Evolutionary conservation across 352 stramenopile genomes (phyloP).

Genomic region (Lagenidium sp.): DNA sequence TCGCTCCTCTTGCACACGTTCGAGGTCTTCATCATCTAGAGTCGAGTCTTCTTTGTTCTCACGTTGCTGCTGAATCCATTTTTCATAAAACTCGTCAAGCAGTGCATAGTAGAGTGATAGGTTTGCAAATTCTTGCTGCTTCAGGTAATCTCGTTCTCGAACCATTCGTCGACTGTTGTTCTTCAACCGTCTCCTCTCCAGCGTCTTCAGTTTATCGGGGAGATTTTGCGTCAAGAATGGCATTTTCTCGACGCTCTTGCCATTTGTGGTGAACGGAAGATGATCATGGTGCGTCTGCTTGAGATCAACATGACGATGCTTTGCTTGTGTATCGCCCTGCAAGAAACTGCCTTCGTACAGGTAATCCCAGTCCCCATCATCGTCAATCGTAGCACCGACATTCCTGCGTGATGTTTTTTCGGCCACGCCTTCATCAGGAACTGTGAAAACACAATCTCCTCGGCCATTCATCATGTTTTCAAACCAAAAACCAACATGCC

Average conservation of each 20-base stretch:
- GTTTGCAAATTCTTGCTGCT: slow-evolving; percentile 33
- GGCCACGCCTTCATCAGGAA: not conserved
- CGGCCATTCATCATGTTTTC: slow-evolving; percentile 52
- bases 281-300: slow-evolving; percentile 15
- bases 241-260: slow-evolving; percentile 54
- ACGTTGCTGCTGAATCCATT: slow-evolving; percentile 34
- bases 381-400: not conserved
- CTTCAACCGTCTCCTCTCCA: slow-evolving; percentile 18
- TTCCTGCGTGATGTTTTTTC: no score
- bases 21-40: slow-evolving; percentile 17
- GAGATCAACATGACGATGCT: slow-evolving; percentile 46
- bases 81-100: slow-evolving; percentile 58
- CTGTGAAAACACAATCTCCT: slow-evolving; percentile 44
- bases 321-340: slow-evolving; percentile 39
- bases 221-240: slow-evolving; percentile 34
- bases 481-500: slow-evolving; percentile 56
- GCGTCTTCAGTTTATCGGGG: slow-evolving; percentile 26
- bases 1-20: slow-evolving; percentile 24
- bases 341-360: slow-evolving; percentile 73
- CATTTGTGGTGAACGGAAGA: slow-evolving; percentile 57
- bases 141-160: slow-evolving; percentile 33
- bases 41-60: slow-evolving; percentile 21
- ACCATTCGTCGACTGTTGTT: slow-evolving; percentile 26
- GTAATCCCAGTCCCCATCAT: slow-evolving; percentile 30
- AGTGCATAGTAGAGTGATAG: slow-evolving; percentile 46